These are phyloP conservation scores for Psilocybe cyanescens DNA, from an alignment of 768 basidiomycete genomes.

Conservation along the genomic window DNA sequence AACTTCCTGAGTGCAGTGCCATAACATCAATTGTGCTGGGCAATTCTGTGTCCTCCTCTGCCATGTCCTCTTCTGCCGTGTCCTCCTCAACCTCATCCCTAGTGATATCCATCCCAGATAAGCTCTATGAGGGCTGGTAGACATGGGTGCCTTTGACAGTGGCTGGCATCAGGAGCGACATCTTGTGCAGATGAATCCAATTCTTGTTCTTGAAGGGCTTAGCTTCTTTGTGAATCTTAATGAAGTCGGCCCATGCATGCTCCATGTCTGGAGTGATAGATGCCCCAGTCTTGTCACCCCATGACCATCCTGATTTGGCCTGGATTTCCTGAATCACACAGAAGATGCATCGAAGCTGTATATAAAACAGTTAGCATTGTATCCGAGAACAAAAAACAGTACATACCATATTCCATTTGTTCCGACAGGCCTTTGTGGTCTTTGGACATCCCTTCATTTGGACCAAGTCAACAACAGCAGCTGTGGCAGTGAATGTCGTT, in stretches of 20 bases:
- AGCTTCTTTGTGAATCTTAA: slow-evolving; percentile 10
- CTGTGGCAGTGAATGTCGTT: slow-evolving; percentile 16
- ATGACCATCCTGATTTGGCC: slow-evolving; percentile 27
- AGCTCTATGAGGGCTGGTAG: slow-evolving; percentile 15
- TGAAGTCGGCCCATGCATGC: slow-evolving; percentile 4
- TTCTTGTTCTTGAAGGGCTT: slow-evolving; percentile 25
- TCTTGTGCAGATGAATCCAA: slow-evolving; percentile 22
- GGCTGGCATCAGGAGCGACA: slow-evolving; percentile 19
- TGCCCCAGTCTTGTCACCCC: slow-evolving; percentile 21
- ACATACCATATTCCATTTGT: slow-evolving; percentile 23
- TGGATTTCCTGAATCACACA: slow-evolving; percentile 23
- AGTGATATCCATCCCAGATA: not conserved
- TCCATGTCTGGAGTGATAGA: slow-evolving; percentile 16
- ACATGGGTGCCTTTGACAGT: slow-evolving; percentile 12
- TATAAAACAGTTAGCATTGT: not conserved
- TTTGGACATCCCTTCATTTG: slow-evolving; percentile 19
- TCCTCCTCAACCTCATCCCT: not conserved
- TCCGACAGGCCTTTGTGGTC: slow-evolving; percentile 18
- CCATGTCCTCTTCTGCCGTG: too few relatives aligned
- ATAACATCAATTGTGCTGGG: too few relatives aligned
- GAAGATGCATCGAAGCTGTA: slow-evolving; percentile 18
- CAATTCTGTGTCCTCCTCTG: too few relatives aligned
- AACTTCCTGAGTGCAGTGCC: too few relatives aligned
- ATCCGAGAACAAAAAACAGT: not conserved
- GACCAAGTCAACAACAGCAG: slow-evolving; percentile 1